A percentile compares a stretch with the other conserved stretches of the same genome.
Conservation (phyloP, 345 rosid genomes). For the Boechera stricta region DNA sequence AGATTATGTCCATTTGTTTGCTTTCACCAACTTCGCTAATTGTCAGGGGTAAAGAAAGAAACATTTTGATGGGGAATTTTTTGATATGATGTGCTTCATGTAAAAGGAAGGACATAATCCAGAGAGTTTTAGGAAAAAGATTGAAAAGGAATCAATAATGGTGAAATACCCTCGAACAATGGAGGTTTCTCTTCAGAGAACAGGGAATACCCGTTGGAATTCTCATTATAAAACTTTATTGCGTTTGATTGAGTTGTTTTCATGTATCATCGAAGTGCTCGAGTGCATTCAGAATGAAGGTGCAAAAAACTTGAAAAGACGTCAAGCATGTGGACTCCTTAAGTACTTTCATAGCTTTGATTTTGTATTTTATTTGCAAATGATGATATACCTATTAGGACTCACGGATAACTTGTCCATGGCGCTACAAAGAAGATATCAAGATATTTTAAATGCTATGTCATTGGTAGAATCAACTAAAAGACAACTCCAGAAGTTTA, state of each 20-base stretch:
- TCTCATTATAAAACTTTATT: not conserved
- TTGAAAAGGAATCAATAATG: not conserved
- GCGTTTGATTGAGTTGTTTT: not conserved
- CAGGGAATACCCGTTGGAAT: not conserved
- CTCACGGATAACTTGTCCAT: too few species aligned
- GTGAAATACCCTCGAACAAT: not conserved
- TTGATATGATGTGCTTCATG: not conserved
- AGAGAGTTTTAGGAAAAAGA: not conserved
- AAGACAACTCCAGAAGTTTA: too few species aligned
- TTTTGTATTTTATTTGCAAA: too few species aligned
- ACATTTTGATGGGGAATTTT: not conserved
- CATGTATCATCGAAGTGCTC: not conserved
- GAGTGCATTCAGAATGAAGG: not conserved
- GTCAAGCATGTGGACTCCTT: not conserved
- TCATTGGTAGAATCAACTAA: too few species aligned
- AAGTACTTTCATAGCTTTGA: not conserved
- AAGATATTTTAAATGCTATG: too few species aligned
- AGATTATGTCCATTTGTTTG: not conserved
- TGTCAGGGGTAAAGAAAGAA: not conserved
- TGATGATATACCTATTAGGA: too few species aligned
- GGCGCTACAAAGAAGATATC: too few species aligned
- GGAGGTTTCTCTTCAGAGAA: not conserved
- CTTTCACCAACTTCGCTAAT: too few species aligned
- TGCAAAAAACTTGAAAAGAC: not conserved
- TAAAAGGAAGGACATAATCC: not conserved